Base-by-base conservation (phyloP, 2,329 filamentous ascomycete species). In the Ceratocystis albifundus region DNA sequence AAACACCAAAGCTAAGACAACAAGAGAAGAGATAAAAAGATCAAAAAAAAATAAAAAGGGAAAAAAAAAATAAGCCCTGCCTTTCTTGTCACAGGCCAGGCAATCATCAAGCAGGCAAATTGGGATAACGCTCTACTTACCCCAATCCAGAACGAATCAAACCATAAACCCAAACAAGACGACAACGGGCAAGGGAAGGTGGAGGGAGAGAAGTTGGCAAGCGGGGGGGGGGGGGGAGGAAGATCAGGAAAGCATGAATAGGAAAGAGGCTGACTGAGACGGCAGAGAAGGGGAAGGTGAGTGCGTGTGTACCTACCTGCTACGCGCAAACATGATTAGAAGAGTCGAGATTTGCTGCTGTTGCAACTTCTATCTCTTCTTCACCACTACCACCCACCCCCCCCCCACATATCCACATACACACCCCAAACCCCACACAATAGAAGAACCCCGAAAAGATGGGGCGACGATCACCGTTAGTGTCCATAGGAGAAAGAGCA, bases 21-120 rank as follows among this genome's bases (percentile, higher is more conserved):
- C 25, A 22, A 57, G 15, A 57, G 53, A 30, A 30, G 53, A 30
- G 22, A 57, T 57, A 57, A 57, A 57, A 57, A 30, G 22, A 30
- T 30, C 4, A 7, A 25, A 50, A 30, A 30, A 25, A 30, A 10
- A 57, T 57, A 57, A 57, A 57, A 57, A 30, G 22, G n/a, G n/a
- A n/a, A 30, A 17, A 0, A 7, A 25, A 50, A 50, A 50, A 50
- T 25, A 50, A 50, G 46, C 53, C 22, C 53, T 57, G 15, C 22
- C 32, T 41, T 57, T 57, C 53, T 57, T 57, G 53, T 30, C 20
- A 57, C 22, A 57, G 53, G 53, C 17, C 15, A 57, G 53, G 53
- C 53, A 57, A 57, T 28, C 53, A 57, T 28, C 53, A 57, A 28
- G 53, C 53, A 30, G 53, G 25, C 4, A 30, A 30, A 57, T 57